Percentiles rank a stretch among this genome's conserved stretches.
Conservation (phyloP, 1,284 basidiomycete genomes). For the Gomphus bonarii region DNA sequence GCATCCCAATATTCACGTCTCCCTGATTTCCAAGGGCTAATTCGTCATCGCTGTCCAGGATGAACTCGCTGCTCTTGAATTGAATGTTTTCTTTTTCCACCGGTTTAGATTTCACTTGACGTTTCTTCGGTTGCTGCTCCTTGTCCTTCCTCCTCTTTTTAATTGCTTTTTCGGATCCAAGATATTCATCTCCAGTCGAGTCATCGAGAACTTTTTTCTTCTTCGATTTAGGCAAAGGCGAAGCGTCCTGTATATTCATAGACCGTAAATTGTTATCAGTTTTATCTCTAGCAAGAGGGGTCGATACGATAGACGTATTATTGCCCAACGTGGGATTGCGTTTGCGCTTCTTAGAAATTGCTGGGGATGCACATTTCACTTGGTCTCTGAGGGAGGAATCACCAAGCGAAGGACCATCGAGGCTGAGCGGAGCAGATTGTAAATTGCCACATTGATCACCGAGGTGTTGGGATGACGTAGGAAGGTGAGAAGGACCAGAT, state of each 20-base stretch:
- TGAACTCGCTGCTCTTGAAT: constrained; percentile 8
- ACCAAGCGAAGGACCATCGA: not conserved
- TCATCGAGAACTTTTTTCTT: not conserved
- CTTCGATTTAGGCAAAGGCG: not conserved
- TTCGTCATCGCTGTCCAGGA: constrained; percentile 7
- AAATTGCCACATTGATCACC: not conserved
- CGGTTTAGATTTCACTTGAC: not conserved
- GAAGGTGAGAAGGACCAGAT: not conserved
- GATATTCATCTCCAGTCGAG: not conserved
- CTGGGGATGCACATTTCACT: not conserved
- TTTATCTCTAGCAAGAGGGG: not conserved
- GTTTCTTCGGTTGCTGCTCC: not conserved
- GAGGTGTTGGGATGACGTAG: not conserved
- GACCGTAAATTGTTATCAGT: not conserved
- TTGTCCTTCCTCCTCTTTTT: not conserved
- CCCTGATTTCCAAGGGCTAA: not conserved
- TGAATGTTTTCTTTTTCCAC: constrained; percentile 1
- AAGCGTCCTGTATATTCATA: not conserved
- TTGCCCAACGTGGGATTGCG: not conserved
- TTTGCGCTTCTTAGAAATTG: not conserved
- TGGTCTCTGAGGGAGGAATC: not conserved
- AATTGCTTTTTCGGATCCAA: not conserved
- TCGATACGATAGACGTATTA: not conserved
- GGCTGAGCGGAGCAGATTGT: too few relatives aligned
- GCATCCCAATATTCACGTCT: not conserved